A percentile compares a stretch with the other conserved stretches of the same genome.
Conservation (phyloP, 2,329 filamentous ascomycete genomes). For the Colletotrichum eleusines region DNA sequence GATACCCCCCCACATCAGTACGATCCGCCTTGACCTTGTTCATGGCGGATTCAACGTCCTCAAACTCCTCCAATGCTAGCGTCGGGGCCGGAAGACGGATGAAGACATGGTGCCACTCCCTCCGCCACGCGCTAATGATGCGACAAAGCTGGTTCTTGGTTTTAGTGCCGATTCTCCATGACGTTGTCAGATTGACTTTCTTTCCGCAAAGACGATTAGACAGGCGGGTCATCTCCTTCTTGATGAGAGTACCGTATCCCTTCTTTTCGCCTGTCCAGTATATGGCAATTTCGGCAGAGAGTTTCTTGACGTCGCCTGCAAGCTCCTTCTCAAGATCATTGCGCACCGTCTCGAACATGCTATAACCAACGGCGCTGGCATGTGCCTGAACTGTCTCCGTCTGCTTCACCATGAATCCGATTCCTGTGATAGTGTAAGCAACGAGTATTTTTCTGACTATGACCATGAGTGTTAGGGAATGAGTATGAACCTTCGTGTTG, state of each 20-base stretch:
- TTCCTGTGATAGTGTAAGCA: conserved; percentile 11
- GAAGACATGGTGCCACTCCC: background rate
- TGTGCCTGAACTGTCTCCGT: background rate
- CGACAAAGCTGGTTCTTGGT: background rate
- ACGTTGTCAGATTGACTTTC: background rate
- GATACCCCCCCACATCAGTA: background rate
- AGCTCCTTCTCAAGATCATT: conserved; percentile 6
- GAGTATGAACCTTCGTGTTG: conserved; percentile 4
- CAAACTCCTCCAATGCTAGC: background rate
- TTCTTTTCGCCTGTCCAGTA: background rate
- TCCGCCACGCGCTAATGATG: background rate
- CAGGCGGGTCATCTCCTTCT: background rate
- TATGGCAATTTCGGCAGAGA: background rate
- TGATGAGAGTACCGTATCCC: background rate
- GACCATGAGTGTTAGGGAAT: background rate
- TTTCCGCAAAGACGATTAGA: background rate
- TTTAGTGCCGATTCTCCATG: background rate
- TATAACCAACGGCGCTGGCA: background rate
- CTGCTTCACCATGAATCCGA: conserved; percentile 17
- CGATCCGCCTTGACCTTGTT: background rate
- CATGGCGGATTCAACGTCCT: background rate
- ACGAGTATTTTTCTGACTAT: background rate
- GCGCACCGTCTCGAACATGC: conserved; percentile 7
- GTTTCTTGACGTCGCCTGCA: background rate
- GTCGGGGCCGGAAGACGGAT: background rate